Percentiles rank a stretch among this genome's conserved stretches.
Evolutionary conservation across 768 basidiomycete genomes (phyloP).

Genomic region (Tulasnella sp.): DNA sequence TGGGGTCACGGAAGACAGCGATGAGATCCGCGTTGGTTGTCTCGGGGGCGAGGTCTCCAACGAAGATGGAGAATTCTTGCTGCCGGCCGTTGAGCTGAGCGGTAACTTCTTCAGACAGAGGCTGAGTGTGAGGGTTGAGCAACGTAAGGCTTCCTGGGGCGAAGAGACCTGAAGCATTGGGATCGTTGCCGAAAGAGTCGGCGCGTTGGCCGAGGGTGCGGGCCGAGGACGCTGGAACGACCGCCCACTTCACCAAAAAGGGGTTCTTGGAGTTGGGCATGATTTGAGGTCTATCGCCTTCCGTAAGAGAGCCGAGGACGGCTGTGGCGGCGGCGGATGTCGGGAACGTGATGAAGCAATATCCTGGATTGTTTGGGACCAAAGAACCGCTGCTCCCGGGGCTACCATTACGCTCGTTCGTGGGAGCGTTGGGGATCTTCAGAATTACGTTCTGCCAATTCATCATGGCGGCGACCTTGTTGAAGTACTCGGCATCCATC

Average conservation of each 20-base stretch:
- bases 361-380: constrained; percentile 73
- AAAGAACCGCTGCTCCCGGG: constrained; percentile 32
- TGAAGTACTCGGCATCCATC: constrained; percentile 96
- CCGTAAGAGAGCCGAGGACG: constrained; percentile 41
- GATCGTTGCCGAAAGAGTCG: background rate
- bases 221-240: background rate
- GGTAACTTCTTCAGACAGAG: background rate
- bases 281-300: constrained; percentile 28
- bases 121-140: constrained; percentile 10
- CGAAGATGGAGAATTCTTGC: constrained; percentile 89
- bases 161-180: background rate
- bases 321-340: constrained; percentile 55
- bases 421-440: constrained; percentile 54
- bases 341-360: constrained; percentile 80
- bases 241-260: constrained; percentile 72
- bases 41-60: constrained; percentile 86
- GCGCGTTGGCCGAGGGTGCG: background rate
- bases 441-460: constrained; percentile 66
- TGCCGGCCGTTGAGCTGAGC: constrained; percentile 23
- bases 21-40: constrained; percentile 94
- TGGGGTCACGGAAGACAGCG: constrained; percentile 82
- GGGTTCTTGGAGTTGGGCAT: constrained; percentile 85
- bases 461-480: constrained; percentile 77
- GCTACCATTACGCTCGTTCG: constrained; percentile 32
- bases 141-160: background rate